Evolutionary conservation across 352 stramenopile species (phyloP), one percentile per base, ranked within the genome.

Genomic region (Pythium utonaiense): DNA sequence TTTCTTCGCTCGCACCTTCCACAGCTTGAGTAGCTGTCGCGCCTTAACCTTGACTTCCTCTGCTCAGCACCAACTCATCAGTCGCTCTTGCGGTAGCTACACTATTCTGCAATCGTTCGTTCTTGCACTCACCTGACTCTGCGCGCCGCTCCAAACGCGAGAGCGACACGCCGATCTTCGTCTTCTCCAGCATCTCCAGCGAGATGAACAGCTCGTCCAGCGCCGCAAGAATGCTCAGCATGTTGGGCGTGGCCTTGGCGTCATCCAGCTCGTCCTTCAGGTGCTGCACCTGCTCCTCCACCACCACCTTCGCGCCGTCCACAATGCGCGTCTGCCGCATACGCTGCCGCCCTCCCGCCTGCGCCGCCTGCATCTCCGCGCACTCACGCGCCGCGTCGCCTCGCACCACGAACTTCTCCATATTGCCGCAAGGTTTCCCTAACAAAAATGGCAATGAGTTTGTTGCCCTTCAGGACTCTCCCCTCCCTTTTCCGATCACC

Each of bases 161-260:
- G 6, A 83, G 58, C 30, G 71, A 69, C n/a, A 73, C 36, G 0
- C 74, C 74, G 36, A 83, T 80, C 8, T 57, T 40, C 17, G 80
- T 93, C 67, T 93, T 86, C 66, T 93, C 83, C 41, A 93, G 62
- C 70, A 93, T 88, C 61, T 93, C 83, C 19, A 93, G 75, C 47
- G 83, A 93, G 30, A 93, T 70, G 61, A 89, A 93, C 19, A 86
- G 64, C 42, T 70, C 54, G 44, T 88, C 80, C n/a, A 93, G 67
- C 41, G 69, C 73, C 12, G 78, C 69, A 12, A 93, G 55, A 1
- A 85, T 55, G 17, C 52, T 66, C 21, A 76, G 34, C 74, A 91
- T 86, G 24, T 79, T 77, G 31, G 42, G 52, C 1, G 60, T 62
- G 1, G 71, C 86, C 36, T 69, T 77, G 22, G 75, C 78, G 27